Base-by-base conservation (phyloP, 2,329 filamentous ascomycete species). In the Curvularia verruculosa region DNA sequence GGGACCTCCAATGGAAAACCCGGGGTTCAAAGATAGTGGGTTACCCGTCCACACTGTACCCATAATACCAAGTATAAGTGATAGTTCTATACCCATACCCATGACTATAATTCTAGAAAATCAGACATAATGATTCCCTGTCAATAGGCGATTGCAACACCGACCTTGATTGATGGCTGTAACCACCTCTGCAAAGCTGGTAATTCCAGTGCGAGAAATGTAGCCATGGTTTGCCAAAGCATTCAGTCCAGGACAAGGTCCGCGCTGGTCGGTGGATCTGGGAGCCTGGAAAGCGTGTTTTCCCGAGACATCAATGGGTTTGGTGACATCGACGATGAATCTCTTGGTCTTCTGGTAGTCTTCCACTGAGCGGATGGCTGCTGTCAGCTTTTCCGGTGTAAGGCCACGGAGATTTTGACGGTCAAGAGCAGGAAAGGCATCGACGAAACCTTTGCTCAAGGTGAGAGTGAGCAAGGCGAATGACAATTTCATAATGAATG, bases 11-110 rank as follows among this genome's bases (percentile, higher is more conserved):
- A 85, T 84, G 1, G 82, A 85, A 69, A 82, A 84, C 3, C 80
- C 77, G 1, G 78, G 81, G 40, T 78, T 74, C 1, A 83, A 58
- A 0, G 83, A 83, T 0, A 84, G 60, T 5, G 81, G 79, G 57
- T 85, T 81, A 1, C 83, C 83, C 1, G 78, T 78, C 61, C 79
- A 79, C 10, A 81, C 78, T 13, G 79, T 81, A 6, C 80, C 81
- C 69, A 82, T 77, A 3, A 79, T 69, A n/a, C 78, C 75, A 0
- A 68, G 56, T 12, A 67, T 43, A 3, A 82, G 69, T 49, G 77
- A 75, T 3, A 77, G 73, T 56, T 80, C 75, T 39, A 67, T 64
- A 28, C 77, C 77, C 82, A 84, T 83, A 18, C 64, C 64, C 12
- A 66, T 82, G 1, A 83, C 81, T 68, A 21, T 1, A 37, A 15